phyloP scores from a whole-genome alignment of 768 basidiomycete genomes.

The Pisolithus microcarpus region DNA sequence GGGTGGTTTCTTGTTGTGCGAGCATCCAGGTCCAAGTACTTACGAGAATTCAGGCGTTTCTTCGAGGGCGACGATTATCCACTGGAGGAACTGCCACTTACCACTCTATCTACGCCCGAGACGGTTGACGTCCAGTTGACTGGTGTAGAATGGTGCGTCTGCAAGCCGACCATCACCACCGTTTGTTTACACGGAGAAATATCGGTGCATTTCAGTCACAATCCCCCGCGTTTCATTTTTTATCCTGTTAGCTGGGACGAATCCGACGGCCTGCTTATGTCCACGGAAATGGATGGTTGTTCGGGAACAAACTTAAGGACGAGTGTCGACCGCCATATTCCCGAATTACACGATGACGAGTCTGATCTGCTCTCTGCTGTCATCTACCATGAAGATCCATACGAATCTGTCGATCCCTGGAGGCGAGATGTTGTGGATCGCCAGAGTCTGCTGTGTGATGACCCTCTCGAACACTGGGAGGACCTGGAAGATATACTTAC shows the following conservation, averaged over 20 bases:
- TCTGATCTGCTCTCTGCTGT: slow-evolving; percentile 20
- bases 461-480: slow-evolving; percentile 14
- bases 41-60: background rate
- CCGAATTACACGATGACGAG: slow-evolving; percentile 29
- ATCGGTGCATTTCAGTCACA: slow-evolving; percentile 3
- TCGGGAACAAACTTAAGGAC: background rate
- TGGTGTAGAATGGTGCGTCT: slow-evolving; percentile 10
- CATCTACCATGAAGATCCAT: slow-evolving; percentile 16
- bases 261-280: slow-evolving; percentile 14
- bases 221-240: slow-evolving; percentile 19
- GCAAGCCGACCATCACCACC: background rate
- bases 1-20: background rate
- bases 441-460: background rate
- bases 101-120: slow-evolving; percentile 24
- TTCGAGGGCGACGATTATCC: background rate
- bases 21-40: background rate
- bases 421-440: slow-evolving; percentile 12
- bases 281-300: slow-evolving; percentile 43
- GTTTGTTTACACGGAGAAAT: background rate
- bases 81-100: slow-evolving; percentile 15
- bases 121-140: slow-evolving; percentile 13
- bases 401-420: slow-evolving; percentile 17
- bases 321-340: background rate
- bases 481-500: slow-evolving; percentile 5
- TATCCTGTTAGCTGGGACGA: slow-evolving; percentile 22